Percentiles rank a stretch among this genome's conserved stretches.
Conservation (phyloP, 345 rosid species). For the Sonneratia caseolaris region DNA sequence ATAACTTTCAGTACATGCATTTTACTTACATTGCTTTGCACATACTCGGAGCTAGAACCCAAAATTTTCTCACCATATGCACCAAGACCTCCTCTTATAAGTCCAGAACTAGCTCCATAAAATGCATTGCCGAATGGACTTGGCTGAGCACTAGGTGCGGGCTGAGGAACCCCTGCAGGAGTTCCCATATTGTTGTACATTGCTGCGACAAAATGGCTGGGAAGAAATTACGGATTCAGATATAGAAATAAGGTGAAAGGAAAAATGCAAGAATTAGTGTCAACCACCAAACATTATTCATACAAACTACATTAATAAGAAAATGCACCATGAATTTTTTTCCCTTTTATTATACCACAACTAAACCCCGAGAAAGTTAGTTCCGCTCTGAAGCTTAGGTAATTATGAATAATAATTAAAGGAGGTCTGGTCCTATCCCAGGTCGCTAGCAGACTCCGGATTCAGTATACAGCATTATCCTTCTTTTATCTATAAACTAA, state of each 20-base stretch:
- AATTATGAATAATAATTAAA: too few species aligned
- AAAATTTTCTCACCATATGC: constrained; percentile 88
- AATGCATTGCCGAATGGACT: constrained; percentile 84
- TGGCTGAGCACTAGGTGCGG: constrained; percentile 58
- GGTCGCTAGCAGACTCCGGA: background rate
- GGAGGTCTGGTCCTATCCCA: background rate
- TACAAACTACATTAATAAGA: background rate
- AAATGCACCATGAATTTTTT: background rate
- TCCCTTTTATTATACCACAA: background rate
- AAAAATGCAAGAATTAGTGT: background rate
- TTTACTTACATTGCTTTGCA: constrained; percentile 92
- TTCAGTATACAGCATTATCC: background rate
- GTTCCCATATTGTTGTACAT: constrained; percentile 69
- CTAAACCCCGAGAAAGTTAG: too few species aligned
- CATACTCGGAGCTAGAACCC: constrained; percentile 93
- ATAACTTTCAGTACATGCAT: background rate
- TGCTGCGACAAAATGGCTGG: background rate
- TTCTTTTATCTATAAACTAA: background rate
- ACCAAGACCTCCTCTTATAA: constrained; percentile 78
- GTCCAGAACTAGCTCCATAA: constrained; percentile 90
- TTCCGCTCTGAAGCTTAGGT: too few species aligned
- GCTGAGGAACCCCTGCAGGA: constrained; percentile 60
- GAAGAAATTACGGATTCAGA: background rate
- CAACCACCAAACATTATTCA: background rate
- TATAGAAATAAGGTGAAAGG: background rate